Evolutionary conservation across 345 rosid species (phyloP).

Genomic region (Lepidium aucheri): DNA sequence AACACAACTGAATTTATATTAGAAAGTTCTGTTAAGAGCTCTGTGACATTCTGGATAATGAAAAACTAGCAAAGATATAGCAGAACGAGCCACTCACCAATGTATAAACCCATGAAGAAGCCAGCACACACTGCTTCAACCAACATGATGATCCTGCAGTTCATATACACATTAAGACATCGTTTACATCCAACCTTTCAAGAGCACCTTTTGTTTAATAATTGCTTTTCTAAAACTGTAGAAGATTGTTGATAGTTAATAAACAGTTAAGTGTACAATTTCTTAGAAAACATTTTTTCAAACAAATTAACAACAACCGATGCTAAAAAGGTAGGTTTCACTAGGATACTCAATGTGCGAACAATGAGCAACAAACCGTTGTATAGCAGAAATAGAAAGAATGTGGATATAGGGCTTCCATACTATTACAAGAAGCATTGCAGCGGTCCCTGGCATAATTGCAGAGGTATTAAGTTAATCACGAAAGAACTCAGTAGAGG

Average conservation of each 20-base stretch:
- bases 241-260: not conserved
- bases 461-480: not conserved
- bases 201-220: not conserved
- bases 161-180: not conserved
- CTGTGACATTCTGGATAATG: not conserved
- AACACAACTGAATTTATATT: not conserved
- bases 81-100: constrained; percentile 46
- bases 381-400: constrained; percentile 55
- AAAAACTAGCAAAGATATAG: not conserved
- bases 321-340: not conserved
- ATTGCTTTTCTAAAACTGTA: not conserved
- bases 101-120: constrained; percentile 66
- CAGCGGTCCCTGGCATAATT: constrained; percentile 61
- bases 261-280: not conserved
- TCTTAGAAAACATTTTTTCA: not conserved
- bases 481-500: not conserved
- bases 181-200: not conserved
- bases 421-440: constrained; percentile 76
- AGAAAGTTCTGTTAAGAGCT: not conserved
- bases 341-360: not conserved
- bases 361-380: constrained; percentile 43
- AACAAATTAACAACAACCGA: not conserved
- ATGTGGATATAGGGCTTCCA: constrained; percentile 59
- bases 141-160: constrained; percentile 78
- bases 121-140: constrained; percentile 74